Percentiles rank a stretch among this genome's conserved stretches.
Conservation (phyloP, 2,329 filamentous ascomycete genomes). For the Aspergillus sp. region DNA sequence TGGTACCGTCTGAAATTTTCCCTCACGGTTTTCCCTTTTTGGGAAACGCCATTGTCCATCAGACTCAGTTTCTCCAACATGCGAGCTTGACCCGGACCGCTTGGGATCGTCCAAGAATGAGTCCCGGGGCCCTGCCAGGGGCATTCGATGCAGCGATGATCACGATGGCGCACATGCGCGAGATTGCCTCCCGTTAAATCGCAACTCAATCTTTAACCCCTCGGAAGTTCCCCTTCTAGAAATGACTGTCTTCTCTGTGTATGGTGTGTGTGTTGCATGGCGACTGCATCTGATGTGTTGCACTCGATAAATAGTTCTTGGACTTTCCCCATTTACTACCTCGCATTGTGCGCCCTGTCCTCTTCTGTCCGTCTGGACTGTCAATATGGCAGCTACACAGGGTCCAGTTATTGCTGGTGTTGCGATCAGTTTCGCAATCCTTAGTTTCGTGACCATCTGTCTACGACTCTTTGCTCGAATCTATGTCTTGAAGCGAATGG, state of each 20-base stretch:
- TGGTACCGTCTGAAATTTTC: background rate
- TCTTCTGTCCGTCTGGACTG: slow-evolving; percentile 3
- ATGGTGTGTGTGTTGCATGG: background rate
- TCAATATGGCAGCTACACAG: slow-evolving; percentile 31
- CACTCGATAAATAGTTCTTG: background rate
- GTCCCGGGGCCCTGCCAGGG: background rate
- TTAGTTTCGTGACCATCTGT: slow-evolving; percentile 41
- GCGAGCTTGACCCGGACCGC: background rate
- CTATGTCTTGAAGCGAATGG: slow-evolving; percentile 38
- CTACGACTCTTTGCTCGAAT: slow-evolving; percentile 45
- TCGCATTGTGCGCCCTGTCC: slow-evolving; percentile 4
- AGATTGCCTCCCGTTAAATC: background rate
- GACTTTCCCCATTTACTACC: background rate
- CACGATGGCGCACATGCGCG: background rate
- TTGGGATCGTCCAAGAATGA: too few relatives aligned
- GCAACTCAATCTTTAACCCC: background rate
- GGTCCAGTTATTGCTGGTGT: slow-evolving; percentile 39
- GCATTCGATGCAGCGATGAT: background rate
- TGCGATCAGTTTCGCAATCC: slow-evolving; percentile 40
- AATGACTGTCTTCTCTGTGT: too few relatives aligned
- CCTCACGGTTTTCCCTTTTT: background rate
- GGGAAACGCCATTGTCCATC: slow-evolving; percentile 5
- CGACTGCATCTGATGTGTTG: background rate
- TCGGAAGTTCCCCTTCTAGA: background rate
- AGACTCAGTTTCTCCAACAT: background rate